Evolutionary conservation across 306 rosid genomes (phyloP).

Genomic region (Acacia crassicarpa): DNA sequence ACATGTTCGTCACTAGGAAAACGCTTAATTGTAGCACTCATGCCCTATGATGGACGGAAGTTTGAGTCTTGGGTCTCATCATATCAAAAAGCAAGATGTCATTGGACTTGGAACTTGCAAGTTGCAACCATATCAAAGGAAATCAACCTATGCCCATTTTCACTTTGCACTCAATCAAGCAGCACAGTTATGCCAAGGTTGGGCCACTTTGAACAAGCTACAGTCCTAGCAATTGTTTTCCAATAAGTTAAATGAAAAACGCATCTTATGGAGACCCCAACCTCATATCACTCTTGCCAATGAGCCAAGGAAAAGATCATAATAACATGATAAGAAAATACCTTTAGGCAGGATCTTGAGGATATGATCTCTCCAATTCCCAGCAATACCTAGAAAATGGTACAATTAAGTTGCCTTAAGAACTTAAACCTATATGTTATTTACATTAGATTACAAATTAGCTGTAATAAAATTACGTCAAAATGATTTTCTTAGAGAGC

Average conservation of each 20-base stretch:
- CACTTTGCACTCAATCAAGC: slow-evolving; percentile 23
- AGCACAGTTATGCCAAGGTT: slow-evolving; percentile 4
- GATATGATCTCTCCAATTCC: slow-evolving; percentile 88
- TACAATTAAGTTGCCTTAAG: no score
- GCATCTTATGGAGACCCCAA: slow-evolving; percentile 15
- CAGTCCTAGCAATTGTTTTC: not conserved
- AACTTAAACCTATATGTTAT: not conserved
- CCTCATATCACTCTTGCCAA: not conserved
- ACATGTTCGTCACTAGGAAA: slow-evolving; percentile 16
- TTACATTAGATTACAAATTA: slow-evolving; percentile 3
- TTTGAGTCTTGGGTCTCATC: slow-evolving; percentile 4
- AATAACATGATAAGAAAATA: slow-evolving; percentile 34
- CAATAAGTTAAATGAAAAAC: not conserved
- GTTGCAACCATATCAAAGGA: slow-evolving; percentile 25
- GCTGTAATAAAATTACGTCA: slow-evolving; percentile 20
- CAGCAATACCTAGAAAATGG: slow-evolving; percentile 74
- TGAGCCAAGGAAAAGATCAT: slow-evolving; percentile 6
- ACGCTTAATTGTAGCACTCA: slow-evolving; percentile 1
- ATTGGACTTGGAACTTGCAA: not conserved
- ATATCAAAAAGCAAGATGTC: not conserved
- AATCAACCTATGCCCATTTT: slow-evolving; percentile 23
- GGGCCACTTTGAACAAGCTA: not conserved
- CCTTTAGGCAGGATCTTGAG: slow-evolving; percentile 92
- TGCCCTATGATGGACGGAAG: slow-evolving; percentile 9
- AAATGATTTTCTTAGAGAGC: slow-evolving; percentile 10